These are phyloP conservation scores for Echium plantagineum DNA, from an alignment of 257 asterid genomes.

Conservation along the genomic window DNA sequence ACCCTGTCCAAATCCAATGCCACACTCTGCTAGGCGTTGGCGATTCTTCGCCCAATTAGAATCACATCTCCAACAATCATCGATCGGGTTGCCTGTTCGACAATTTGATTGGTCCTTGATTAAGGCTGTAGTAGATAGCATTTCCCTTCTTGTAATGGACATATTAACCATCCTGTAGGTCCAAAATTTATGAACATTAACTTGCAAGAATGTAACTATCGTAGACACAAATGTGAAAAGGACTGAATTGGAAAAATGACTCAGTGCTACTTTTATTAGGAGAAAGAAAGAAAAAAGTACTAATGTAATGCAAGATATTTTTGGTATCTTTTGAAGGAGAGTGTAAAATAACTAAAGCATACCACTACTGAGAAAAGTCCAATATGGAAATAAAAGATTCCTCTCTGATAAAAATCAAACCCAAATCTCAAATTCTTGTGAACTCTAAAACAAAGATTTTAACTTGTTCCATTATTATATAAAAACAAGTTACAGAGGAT, in stretches of 20 bases:
- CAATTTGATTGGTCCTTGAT: conserved; percentile 8
- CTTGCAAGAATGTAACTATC: background rate
- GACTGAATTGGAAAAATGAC: conserved; percentile 1
- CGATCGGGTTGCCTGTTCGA: conserved; percentile 25
- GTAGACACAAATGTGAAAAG: conserved; percentile 5
- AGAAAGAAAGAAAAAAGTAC: conserved; percentile 5
- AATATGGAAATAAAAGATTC: background rate
- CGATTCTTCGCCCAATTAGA: conserved; percentile 18
- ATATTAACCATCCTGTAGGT: conserved; percentile 12
- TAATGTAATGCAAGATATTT: conserved; percentile 6
- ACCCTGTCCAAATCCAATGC: conserved; percentile 16
- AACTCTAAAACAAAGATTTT: conserved; percentile 9
- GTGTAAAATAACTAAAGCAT: background rate
- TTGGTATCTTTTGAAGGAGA: background rate
- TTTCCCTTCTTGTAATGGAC: conserved; percentile 14
- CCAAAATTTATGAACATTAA: background rate
- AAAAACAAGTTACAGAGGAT: background rate
- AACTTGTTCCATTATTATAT: background rate
- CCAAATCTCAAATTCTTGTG: too few species aligned
- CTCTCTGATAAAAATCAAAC: too few species aligned
- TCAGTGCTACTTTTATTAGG: background rate
- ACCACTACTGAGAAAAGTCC: background rate
- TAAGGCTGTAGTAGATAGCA: background rate
- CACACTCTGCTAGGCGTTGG: conserved; percentile 22
- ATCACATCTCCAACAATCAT: conserved; percentile 25